Evolutionary conservation across 371 early-diverging fungal genomes (phyloP), one percentile per base, ranked within the genome.

Genomic region (Parasitella parasitica): DNA sequence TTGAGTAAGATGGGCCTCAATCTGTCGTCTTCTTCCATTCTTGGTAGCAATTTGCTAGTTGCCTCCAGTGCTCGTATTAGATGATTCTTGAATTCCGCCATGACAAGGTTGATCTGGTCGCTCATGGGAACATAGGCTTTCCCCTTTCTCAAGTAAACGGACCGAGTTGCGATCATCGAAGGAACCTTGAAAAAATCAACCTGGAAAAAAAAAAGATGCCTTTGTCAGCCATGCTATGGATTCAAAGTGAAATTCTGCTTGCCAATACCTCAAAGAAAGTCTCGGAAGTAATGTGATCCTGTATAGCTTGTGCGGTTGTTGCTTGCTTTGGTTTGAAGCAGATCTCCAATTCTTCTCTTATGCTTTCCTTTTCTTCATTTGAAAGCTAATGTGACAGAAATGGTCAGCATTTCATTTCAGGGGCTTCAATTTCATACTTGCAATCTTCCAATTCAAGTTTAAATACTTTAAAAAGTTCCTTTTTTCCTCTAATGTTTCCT

Each of bases 11-110:
- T 84, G 0, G 97, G 97, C 46, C 89, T 73, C 52, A 98, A 72
- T 22, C 98, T 88, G 64, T 95, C 94, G 67, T 97, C 97, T 72
- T 97, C 96, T 61, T 96, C 97, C 87, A 97, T 83, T 39, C 89
- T 80, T 41, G 95, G 94, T 59, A 97, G 70, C 7, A 89, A 84
- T 61, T 86, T 85, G 27, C 90, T 85, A 4, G 91, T 64, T 13
- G 57, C 41, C 35, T 64, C 59, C 13, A 64, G 24, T 3, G 50
- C 34, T 18, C 24, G 36, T 8, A 48, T 26, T 3, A 98, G 76
- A 28, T 72, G 72, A 15, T 78, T 67, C 32, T 84, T 86, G 71
- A 92, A 98, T 59, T 93, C 93, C 43, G 84, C 85, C 57, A 92
- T 75, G 13, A 96, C 86, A 54, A 98, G 76, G 24, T 86, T 78